Base-by-base conservation (phyloP, 176 grass and related monocot genomes). In the Pharus latifolius region DNA sequence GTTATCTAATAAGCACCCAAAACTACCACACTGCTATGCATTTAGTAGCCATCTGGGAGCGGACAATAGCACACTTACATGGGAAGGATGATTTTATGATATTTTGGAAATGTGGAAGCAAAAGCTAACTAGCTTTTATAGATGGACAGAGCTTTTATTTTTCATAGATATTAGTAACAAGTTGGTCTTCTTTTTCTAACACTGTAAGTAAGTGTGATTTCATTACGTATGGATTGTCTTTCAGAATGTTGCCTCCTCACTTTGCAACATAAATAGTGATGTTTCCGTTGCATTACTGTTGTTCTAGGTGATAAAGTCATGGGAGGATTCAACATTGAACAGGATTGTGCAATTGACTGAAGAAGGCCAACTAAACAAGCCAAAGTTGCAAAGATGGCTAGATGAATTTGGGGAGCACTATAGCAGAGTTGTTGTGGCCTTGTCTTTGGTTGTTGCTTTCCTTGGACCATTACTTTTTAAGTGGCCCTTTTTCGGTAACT, bases 351-450 rank as follows among this genome's bases (percentile, higher is more conserved):
- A 92, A 59, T 80, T 98, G 67, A 90, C 94, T 5, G 87, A 78
- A 85, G 94, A 98, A 87, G 89, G 94, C 11, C 89, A 98, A 78
- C 76, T 98, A 66, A 98, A 85, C 72, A 98, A 98, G 67, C 94
- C 94, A 71, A 98, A 89, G 43, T 54, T 98, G 61, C 89, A 98
- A 87, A 92, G 94, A 72, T 98, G 94, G 94, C 72, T 98, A 70
- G 94, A 98, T 75, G 89, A 98, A 57, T 98, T 98, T 83, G 94
- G 94, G 53, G 94, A 98, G 69, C 47, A 88, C 40, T 98, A 98
- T 71, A 85, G 94, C 82, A 87, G 56, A 75, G 89, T 90, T 82
- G 94, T 98, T 10, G 94, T 98, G 49, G 89, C 75, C 20, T 10
- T 98, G 70, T 98, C 94, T 74, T 90, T 98, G 67, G 78, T 41